These are phyloP conservation scores for Stagonosporopsis cucurbitacearum DNA, from an alignment of 2,329 filamentous ascomycete genomes.

Conservation along the genomic window DNA sequence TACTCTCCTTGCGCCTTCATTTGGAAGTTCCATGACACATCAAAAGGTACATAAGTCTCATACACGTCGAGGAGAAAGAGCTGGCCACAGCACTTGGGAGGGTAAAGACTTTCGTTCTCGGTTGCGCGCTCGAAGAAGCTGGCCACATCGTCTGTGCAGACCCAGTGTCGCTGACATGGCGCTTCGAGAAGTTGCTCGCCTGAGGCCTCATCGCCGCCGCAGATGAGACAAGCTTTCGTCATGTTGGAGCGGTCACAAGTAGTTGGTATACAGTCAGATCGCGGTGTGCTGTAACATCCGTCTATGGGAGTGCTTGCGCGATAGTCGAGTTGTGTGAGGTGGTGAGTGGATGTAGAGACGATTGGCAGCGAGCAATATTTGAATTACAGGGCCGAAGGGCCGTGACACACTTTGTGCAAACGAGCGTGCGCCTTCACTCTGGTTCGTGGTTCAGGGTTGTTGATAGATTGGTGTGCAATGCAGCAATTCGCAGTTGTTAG, in stretches of 20 bases:
- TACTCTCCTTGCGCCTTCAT: constrained; percentile 41
- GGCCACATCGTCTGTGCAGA: constrained; percentile 32
- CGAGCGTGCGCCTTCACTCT: background rate
- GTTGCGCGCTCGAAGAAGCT: constrained; percentile 36
- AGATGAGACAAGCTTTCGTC: constrained; percentile 32
- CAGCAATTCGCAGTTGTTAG: background rate
- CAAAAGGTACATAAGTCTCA: constrained; percentile 27
- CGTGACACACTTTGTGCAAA: background rate
- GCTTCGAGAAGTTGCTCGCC: constrained; percentile 25
- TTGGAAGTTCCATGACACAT: constrained; percentile 29
- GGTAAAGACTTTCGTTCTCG: constrained; percentile 36
- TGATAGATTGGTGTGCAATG: background rate
- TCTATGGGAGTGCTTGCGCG: background rate
- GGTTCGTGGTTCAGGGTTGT: background rate
- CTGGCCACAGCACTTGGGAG: constrained; percentile 37
- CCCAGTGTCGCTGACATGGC: constrained; percentile 33
- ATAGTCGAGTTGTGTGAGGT: background rate
- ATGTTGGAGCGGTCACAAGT: constrained; percentile 1
- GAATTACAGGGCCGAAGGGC: background rate
- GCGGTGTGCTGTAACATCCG: background rate
- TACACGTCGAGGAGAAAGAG: constrained; percentile 34
- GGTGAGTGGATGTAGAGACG: background rate
- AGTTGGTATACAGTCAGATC: background rate
- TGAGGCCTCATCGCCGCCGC: constrained; percentile 28
- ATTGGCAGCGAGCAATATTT: background rate